Percentiles rank a stretch among this genome's conserved stretches.
Evolutionary conservation across 805 yeast species (phyloP).

Genomic region (Ogataea wickerhamii): DNA sequence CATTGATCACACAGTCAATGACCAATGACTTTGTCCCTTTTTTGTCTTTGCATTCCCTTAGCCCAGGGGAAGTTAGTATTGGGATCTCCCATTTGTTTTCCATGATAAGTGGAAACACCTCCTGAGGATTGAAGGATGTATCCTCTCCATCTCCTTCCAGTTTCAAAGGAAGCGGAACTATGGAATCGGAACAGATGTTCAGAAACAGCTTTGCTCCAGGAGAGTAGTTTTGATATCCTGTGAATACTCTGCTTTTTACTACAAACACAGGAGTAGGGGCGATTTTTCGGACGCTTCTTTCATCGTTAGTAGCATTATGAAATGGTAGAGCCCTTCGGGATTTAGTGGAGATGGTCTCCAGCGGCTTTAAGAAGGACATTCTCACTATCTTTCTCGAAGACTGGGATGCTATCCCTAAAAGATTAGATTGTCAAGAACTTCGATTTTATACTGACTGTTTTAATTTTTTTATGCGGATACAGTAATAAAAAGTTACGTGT

Average conservation of each 20-base stretch:
- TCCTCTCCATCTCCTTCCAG: slow-evolving; percentile 1
- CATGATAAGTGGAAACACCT: slow-evolving; percentile 60
- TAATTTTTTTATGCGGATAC: too few species aligned
- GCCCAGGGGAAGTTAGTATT: slow-evolving; percentile 58
- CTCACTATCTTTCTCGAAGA: too few species aligned
- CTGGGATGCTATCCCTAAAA: too few species aligned
- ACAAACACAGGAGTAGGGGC: slow-evolving; percentile 71
- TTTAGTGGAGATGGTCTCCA: slow-evolving; percentile 1
- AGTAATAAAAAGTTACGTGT: too few species aligned
- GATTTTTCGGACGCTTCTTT: slow-evolving; percentile 8
- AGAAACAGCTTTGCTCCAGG: slow-evolving; percentile 65
- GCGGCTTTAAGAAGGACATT: slow-evolving; percentile 17
- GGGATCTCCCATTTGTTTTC: slow-evolving; percentile 85
- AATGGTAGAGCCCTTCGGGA: background rate
- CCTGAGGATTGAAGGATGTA: slow-evolving; percentile 47
- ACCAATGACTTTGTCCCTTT: slow-evolving; percentile 62
- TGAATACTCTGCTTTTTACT: slow-evolving; percentile 55
- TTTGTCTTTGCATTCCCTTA: slow-evolving; percentile 58
- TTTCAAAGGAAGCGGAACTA: slow-evolving; percentile 58
- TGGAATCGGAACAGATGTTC: slow-evolving; percentile 65
- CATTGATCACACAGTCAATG: slow-evolving; percentile 76
- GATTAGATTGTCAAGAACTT: too few species aligned
- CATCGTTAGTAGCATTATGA: background rate
- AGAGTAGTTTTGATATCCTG: slow-evolving; percentile 27
- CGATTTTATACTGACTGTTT: too few species aligned